Conservation (phyloP, 1,284 basidiomycete species). For the Malassezia furfur region DNA sequence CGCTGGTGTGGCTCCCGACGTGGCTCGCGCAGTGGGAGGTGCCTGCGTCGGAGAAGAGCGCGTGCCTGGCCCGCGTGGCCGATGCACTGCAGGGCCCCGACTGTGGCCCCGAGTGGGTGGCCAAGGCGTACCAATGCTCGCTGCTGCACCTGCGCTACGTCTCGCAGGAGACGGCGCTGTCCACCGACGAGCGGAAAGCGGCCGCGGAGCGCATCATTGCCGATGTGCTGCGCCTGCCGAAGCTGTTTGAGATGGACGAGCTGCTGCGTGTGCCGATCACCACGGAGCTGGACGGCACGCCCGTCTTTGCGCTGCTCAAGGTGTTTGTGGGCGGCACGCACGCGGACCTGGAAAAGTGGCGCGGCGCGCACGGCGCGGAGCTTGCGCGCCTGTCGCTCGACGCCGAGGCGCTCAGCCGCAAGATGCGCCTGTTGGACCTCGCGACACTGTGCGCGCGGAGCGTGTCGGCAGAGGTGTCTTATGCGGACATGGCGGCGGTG, state of each 20-base stretch:
- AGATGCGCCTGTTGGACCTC: slow-evolving; percentile 43
- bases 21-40: slow-evolving; percentile 45
- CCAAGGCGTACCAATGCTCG: slow-evolving; percentile 35
- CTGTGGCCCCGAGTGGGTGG: slow-evolving; percentile 27
- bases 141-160: slow-evolving; percentile 41
- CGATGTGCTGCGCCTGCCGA: slow-evolving; percentile 34
- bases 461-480: slow-evolving; percentile 37
- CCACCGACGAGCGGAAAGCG: slow-evolving; percentile 13
- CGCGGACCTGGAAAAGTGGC: slow-evolving; percentile 27
- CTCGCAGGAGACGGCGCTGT: slow-evolving; percentile 16
- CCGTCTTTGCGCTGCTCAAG: slow-evolving; percentile 33
- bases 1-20: slow-evolving; percentile 28
- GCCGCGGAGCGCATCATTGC: slow-evolving; percentile 35
- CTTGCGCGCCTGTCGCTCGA: slow-evolving; percentile 22
- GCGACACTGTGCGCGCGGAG: slow-evolving; percentile 36
- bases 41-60: slow-evolving; percentile 23
- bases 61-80: slow-evolving; percentile 29
- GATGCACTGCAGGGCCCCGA: slow-evolving; percentile 29
- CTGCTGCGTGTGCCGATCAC: slow-evolving; percentile 32
- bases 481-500: slow-evolving; percentile 29
- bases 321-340: slow-evolving; percentile 36
- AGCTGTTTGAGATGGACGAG: slow-evolving; percentile 43
- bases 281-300: slow-evolving; percentile 22
- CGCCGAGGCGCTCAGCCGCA: slow-evolving; percentile 26
- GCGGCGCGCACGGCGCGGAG: slow-evolving; percentile 6